Conservation (phyloP, 192 early-diverging fungal genomes). For the Pilobolus umbonatus region DNA sequence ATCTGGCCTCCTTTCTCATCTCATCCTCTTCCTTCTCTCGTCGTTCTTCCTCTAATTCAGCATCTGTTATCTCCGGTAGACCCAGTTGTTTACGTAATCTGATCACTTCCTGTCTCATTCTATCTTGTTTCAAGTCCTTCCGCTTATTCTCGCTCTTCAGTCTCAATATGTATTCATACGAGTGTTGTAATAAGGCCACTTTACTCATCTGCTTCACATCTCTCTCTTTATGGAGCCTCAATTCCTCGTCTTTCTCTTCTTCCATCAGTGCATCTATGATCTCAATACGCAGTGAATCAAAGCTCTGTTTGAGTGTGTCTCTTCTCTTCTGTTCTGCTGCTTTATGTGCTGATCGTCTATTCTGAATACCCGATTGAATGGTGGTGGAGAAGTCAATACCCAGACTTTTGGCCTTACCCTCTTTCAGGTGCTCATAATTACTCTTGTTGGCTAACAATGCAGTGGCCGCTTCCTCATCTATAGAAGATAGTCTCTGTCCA, state of each 20-base stretch:
- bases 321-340: constrained; percentile 93
- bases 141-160: constrained; percentile 41
- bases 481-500: constrained; percentile 14
- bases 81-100: constrained; percentile 19
- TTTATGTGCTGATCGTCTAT: constrained; percentile 83
- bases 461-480: constrained; percentile 31
- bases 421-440: constrained; percentile 82
- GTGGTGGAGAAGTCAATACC: constrained; percentile 73
- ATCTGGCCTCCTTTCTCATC: constrained; percentile 7
- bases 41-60: constrained; percentile 21
- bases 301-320: constrained; percentile 87
- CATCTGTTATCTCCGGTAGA: constrained; percentile 18
- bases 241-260: constrained; percentile 11
- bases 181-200: constrained; percentile 71
- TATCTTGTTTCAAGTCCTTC: constrained; percentile 29
- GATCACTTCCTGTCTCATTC: constrained; percentile 25
- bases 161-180: constrained; percentile 53
- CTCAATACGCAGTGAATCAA: constrained; percentile 70
- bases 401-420: constrained; percentile 77
- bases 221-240: constrained; percentile 23
- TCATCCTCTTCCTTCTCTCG: constrained; percentile 13
- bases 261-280: constrained; percentile 61
- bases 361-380: constrained; percentile 75
- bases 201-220: constrained; percentile 81
- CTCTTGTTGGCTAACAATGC: constrained; percentile 42